Percentiles rank a stretch among this genome's conserved stretches.
These are phyloP conservation scores for Penicillium dipodomyicola DNA, from an alignment of 495 filamentous ascomycete species.

Conservation along the genomic window DNA sequence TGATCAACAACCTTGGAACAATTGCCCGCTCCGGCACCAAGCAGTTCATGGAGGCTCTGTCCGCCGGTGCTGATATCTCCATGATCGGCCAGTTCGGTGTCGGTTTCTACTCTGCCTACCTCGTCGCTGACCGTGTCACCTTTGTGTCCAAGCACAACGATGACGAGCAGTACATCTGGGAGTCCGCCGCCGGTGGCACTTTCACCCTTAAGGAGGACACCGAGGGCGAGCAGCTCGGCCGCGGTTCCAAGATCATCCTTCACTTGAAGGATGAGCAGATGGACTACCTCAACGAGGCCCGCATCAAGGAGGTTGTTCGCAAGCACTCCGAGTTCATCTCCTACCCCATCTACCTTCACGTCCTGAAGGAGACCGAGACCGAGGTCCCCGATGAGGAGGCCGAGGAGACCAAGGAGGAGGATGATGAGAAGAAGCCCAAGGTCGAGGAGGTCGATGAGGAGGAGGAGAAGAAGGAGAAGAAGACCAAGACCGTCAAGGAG, in stretches of 20 bases:
- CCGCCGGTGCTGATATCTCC: conserved; percentile 97
- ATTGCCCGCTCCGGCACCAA: conserved; percentile 99
- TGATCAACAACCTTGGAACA: conserved; percentile 99
- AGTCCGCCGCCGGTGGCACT: conserved; percentile 94
- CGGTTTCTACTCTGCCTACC: conserved; percentile 99
- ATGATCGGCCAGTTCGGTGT: conserved; percentile 99
- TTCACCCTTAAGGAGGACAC: conserved; percentile 92
- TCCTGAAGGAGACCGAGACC: conserved; percentile 97
- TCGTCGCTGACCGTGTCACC: conserved; percentile 94
- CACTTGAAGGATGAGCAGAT: conserved; percentile 98
- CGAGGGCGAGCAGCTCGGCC: conserved; percentile 84
- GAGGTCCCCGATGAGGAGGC: conserved; percentile 98
- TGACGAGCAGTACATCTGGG: conserved; percentile 99
- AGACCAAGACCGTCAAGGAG: conserved; percentile 99
- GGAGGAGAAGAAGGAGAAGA: conserved; percentile 77
- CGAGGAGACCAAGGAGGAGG: conserved; percentile 71
- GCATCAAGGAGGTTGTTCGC: conserved; percentile 99
- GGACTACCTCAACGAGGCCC: conserved; percentile 97
- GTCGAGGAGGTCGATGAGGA: conserved; percentile 75
- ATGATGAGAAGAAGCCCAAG: conserved; percentile 81
- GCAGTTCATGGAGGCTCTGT: conserved; percentile 99
- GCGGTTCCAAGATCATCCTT: conserved; percentile 96
- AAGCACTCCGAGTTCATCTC: conserved; percentile 99
- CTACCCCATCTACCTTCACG: conserved; percentile 99
- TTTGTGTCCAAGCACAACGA: conserved; percentile 98